Percentiles rank a stretch among this genome's conserved stretches.
Conservation (phyloP, 805 yeast genomes). For the Myxozyma nipponensis region DNA sequence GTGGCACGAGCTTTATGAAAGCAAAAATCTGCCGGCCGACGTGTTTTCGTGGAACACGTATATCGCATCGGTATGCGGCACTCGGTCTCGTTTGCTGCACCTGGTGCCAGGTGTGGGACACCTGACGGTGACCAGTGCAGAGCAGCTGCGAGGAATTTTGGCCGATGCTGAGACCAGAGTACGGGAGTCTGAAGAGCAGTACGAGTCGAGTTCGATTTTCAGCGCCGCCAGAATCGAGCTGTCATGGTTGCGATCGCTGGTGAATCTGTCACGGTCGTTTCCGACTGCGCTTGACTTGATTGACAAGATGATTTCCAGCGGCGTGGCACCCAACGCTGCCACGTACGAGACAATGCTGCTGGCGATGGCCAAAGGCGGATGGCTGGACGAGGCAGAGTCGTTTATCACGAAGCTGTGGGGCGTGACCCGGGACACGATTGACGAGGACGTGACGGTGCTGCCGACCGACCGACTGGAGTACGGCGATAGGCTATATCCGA, state of each 20-base stretch:
- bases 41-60: conserved; percentile 10
- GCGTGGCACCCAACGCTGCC: conserved; percentile 33
- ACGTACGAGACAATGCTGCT: conserved; percentile 37
- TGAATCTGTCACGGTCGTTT: conserved; percentile 6
- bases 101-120: background rate
- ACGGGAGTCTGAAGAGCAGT: background rate
- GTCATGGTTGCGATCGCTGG: background rate
- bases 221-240: background rate
- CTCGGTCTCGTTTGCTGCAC: conserved; percentile 1
- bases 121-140: background rate
- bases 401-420: conserved; percentile 35
- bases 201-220: background rate
- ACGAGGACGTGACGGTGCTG: background rate
- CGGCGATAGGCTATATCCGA: conserved; percentile 15
- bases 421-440: conserved; percentile 9
- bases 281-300: conserved; percentile 28
- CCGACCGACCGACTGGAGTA: background rate
- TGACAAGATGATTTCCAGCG: conserved; percentile 32
- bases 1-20: conserved; percentile 16
- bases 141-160: conserved; percentile 5
- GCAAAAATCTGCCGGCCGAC: conserved; percentile 6
- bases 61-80: conserved; percentile 7
- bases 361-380: conserved; percentile 33
- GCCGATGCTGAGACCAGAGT: background rate
- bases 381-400: conserved; percentile 26